A percentile compares a stretch with the other conserved stretches of the same genome.
Conservation (phyloP, 805 yeast genomes). For the Suhomyces emberorum region DNA sequence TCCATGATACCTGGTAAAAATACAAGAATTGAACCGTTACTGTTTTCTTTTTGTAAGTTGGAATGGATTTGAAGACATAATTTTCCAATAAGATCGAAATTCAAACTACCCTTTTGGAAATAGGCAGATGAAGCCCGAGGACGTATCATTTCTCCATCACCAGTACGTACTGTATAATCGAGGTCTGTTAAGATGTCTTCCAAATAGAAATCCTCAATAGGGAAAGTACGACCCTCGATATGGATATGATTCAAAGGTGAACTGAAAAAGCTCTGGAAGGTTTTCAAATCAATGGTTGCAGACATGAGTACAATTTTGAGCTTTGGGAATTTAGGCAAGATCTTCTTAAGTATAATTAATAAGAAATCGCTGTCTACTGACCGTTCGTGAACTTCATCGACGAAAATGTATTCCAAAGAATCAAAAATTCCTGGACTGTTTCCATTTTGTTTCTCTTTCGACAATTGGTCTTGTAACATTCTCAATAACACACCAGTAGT, state of each 20-base stretch:
- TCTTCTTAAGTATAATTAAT: conserved; percentile 67
- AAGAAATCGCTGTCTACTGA: conserved; percentile 88
- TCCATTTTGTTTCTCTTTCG: conserved; percentile 13
- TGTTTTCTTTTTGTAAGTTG: conserved; percentile 37
- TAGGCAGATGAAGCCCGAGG: conserved; percentile 67
- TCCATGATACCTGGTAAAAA: conserved; percentile 92
- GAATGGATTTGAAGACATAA: conserved; percentile 53
- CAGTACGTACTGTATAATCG: conserved; percentile 49
- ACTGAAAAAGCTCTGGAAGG: conserved; percentile 66
- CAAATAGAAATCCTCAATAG: conserved; percentile 73
- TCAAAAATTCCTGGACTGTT: conserved; percentile 39
- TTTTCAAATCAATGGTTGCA: conserved; percentile 79
- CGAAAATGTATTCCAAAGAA: conserved; percentile 64
- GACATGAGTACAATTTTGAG: conserved; percentile 83
- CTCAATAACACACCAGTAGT: conserved; percentile 91
- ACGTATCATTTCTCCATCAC: conserved; percentile 42
- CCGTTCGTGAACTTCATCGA: conserved; percentile 97
- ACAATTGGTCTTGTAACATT: conserved; percentile 63
- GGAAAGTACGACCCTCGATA: conserved; percentile 91
- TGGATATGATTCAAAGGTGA: conserved; percentile 59
- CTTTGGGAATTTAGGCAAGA: conserved; percentile 48
- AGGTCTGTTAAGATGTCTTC: conserved; percentile 60
- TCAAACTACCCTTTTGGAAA: conserved; percentile 64
- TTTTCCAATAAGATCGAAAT: conserved; percentile 66
- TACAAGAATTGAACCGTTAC: conserved; percentile 72